Conservation (phyloP, 2,329 filamentous ascomycete species). For the Penicillium sclerotigenum region DNA sequence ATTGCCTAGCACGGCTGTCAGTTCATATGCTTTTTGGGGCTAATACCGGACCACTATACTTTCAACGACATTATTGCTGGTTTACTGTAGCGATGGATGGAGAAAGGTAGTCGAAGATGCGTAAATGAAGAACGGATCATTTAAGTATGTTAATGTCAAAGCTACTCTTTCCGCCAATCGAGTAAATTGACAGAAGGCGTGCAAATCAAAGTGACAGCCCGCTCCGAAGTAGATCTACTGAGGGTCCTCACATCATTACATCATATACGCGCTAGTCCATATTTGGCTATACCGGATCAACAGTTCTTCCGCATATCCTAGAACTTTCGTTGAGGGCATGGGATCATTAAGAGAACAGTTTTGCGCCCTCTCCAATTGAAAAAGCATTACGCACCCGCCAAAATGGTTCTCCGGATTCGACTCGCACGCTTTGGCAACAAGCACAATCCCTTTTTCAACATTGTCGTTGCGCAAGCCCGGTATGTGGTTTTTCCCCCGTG, state of each 20-base stretch:
- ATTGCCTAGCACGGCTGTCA: conserved; percentile 63
- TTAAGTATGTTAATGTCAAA: conserved; percentile 1
- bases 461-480: conserved; percentile 90
- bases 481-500: conserved; percentile 44
- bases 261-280: conserved; percentile 26
- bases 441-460: conserved; percentile 94
- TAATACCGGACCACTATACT: conserved; percentile 22
- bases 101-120: conserved; percentile 11
- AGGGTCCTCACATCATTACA: conserved; percentile 21
- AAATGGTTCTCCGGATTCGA: conserved; percentile 90
- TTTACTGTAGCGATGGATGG: conserved; percentile 26
- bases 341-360: conserved; percentile 2
- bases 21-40: background rate
- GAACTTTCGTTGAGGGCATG: conserved; percentile 30
- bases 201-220: background rate
- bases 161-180: background rate
- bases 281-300: conserved; percentile 24
- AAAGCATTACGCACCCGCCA: conserved; percentile 26
- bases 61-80: conserved; percentile 43
- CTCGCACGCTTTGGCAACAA: conserved; percentile 88
- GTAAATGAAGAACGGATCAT: conserved; percentile 28
- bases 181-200: background rate
- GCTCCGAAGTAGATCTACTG: conserved; percentile 1
- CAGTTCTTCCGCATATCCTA: conserved; percentile 22
- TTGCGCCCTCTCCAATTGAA: background rate